Conservation (phyloP, 176 grass and related monocot genomes). For the Rhynchospora tenuis region DNA sequence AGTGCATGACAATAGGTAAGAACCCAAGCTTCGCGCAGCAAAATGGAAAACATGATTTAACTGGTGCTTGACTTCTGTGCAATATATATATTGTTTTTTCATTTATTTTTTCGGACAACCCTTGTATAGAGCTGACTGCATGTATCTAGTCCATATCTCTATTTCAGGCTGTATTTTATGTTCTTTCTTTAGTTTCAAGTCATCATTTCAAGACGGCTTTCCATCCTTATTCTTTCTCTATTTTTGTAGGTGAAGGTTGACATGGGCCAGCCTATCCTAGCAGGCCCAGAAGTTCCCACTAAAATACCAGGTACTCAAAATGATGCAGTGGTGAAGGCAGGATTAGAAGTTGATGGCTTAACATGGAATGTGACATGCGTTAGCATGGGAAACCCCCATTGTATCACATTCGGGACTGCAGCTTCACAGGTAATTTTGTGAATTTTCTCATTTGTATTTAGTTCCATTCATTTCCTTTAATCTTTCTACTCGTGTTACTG, state of each 20-base stretch:
- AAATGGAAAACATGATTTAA: not conserved
- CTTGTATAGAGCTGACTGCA: not conserved
- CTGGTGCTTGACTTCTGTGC: not conserved
- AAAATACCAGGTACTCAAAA: conserved; percentile 59
- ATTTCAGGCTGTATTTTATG: not conserved
- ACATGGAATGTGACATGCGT: conserved; percentile 94
- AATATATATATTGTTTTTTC: not conserved
- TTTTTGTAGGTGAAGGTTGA: conserved; percentile 80
- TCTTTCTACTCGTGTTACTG: not conserved
- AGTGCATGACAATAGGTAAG: not conserved
- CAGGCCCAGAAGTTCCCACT: conserved; percentile 68
- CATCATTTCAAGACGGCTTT: not conserved
- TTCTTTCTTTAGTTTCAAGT: not conserved
- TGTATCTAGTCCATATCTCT: not conserved
- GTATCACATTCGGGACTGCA: conserved; percentile 67
- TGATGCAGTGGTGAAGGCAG: conserved; percentile 58
- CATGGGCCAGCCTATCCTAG: conserved; percentile 84
- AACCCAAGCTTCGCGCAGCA: not conserved
- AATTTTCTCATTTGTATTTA: not conserved
- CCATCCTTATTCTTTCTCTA: not conserved
- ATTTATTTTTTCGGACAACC: not conserved
- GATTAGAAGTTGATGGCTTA: conserved; percentile 61
- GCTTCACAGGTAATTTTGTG: conserved; percentile 43
- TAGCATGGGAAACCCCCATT: conserved; percentile 99
- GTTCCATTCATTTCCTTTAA: not conserved